phyloP scores from a whole-genome alignment of 345 rosid species.

The Lepidium africanum region DNA sequence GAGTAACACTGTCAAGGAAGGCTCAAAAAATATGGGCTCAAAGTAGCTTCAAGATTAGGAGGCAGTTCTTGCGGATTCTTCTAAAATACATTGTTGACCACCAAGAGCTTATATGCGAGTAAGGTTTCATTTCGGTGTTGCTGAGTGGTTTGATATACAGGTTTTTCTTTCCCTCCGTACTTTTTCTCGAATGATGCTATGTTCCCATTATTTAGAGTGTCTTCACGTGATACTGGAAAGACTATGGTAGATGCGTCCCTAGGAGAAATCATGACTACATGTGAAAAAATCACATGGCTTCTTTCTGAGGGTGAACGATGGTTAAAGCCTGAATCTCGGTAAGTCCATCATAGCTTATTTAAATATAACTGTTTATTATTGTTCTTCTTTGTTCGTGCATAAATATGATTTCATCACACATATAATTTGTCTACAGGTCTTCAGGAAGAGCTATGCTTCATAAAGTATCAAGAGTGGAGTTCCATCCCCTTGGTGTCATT shows the following conservation, averaged over 20 bases:
- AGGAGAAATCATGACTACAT: conserved; percentile 99
- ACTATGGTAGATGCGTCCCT: conserved; percentile 97
- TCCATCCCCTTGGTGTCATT: conserved; percentile 87
- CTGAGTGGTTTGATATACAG: background rate
- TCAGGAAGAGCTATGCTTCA: conserved; percentile 96
- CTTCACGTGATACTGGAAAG: conserved; percentile 98
- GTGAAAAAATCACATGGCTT: conserved; percentile 99
- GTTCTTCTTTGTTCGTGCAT: background rate
- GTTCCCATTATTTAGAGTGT: conserved; percentile 44
- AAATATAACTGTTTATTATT: background rate
- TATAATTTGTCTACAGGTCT: conserved; percentile 41
- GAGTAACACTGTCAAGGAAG: conserved; percentile 75
- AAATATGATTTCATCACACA: background rate
- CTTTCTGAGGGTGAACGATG: conserved; percentile 95
- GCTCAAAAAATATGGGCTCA: conserved; percentile 90
- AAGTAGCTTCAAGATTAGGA: conserved; percentile 89
- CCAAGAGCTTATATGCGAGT: conserved; percentile 98
- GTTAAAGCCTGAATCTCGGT: conserved; percentile 94
- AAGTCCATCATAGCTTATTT: background rate
- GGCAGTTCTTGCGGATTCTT: conserved; percentile 89
- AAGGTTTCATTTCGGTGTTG: conserved; percentile 27
- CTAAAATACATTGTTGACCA: conserved; percentile 84
- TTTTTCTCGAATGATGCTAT: background rate
- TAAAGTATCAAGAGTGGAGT: conserved; percentile 85
- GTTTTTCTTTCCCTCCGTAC: background rate